Percentiles rank a stretch among this genome's conserved stretches.
These are phyloP conservation scores for Graphilbum sp. DNA, from an alignment of 2,329 filamentous ascomycete species.

Conservation along the genomic window DNA sequence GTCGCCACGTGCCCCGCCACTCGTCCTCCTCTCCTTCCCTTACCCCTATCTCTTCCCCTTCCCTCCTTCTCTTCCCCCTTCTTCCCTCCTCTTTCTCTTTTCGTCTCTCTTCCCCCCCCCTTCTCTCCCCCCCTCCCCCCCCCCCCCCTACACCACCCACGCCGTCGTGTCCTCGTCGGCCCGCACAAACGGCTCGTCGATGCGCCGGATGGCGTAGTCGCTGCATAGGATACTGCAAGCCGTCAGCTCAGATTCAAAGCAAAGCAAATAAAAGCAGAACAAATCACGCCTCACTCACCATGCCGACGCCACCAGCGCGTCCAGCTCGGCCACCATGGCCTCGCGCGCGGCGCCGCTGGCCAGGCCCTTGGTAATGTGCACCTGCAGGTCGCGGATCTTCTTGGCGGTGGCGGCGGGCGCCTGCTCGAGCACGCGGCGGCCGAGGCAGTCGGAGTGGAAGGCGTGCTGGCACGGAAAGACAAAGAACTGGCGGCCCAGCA, in stretches of 20 bases:
- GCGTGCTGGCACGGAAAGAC: constrained; percentile 97
- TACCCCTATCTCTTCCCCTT: no score
- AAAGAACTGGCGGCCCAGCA: constrained; percentile 87
- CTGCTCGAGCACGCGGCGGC: constrained; percentile 68
- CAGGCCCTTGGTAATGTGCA: constrained; percentile 62
- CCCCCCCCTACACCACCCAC: constrained; percentile 58
- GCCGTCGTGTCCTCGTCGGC: constrained; percentile 57
- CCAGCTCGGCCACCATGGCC: constrained; percentile 71
- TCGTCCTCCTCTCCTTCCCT: no score
- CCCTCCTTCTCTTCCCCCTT: no score
- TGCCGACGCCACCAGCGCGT: constrained; percentile 76
- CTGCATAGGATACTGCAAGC: constrained; percentile 74
- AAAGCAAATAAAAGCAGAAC: no score
- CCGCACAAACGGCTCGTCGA: constrained; percentile 82
- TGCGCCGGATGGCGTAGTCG: constrained; percentile 83
- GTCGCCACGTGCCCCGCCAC: no score
- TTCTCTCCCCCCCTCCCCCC: no score
- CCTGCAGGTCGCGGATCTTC: constrained; percentile 72
- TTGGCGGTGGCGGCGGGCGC: constrained; percentile 59
- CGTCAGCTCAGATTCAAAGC: background rate
- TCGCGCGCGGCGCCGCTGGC: constrained; percentile 58
- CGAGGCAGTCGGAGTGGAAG: constrained; percentile 91
- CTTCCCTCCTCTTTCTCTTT: no score
- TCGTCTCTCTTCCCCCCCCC: no score
- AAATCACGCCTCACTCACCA: no score